Percentiles rank a stretch among this genome's conserved stretches.
Evolutionary conservation across 2,329 filamentous ascomycete genomes (phyloP).

Genomic region (Fusarium caatingaense): DNA sequence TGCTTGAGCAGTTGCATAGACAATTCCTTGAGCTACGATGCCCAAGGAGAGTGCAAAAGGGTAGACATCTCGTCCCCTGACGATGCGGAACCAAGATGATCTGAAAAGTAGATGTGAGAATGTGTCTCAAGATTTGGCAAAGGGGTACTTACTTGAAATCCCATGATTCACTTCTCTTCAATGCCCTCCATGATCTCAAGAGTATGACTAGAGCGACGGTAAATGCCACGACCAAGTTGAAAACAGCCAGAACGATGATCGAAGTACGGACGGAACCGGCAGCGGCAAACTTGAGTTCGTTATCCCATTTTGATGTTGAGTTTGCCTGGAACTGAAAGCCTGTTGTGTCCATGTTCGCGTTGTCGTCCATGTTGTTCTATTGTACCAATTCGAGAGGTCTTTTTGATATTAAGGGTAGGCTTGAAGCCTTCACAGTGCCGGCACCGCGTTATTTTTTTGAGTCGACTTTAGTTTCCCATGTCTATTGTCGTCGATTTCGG

Average conservation of each 20-base stretch:
- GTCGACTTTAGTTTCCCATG: slow-evolving; percentile 37
- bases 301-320: slow-evolving; percentile 59
- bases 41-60: slow-evolving; percentile 68
- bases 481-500: slow-evolving; percentile 17
- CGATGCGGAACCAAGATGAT: slow-evolving; percentile 55
- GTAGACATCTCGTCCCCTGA: slow-evolving; percentile 61
- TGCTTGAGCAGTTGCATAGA: slow-evolving; percentile 68
- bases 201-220: slow-evolving; percentile 67
- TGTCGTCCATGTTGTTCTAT: slow-evolving; percentile 23
- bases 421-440: slow-evolving; percentile 43
- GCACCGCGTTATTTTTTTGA: slow-evolving; percentile 41
- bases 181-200: slow-evolving; percentile 64
- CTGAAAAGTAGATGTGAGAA: slow-evolving; percentile 44
- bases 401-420: slow-evolving; percentile 28
- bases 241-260: slow-evolving; percentile 69
- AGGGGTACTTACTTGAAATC: slow-evolving; percentile 55
- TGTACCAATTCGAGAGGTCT: slow-evolving; percentile 21
- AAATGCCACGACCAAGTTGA: slow-evolving; percentile 70
- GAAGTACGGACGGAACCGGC: slow-evolving; percentile 70
- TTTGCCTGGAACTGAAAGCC: slow-evolving; percentile 54
- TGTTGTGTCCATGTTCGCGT: slow-evolving; percentile 27
- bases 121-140: neutral
- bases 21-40: slow-evolving; percentile 68
- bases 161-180: slow-evolving; percentile 56
- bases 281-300: slow-evolving; percentile 63